Percentiles rank a stretch among this genome's conserved stretches.
phyloP scores from a whole-genome alignment of 2,329 filamentous ascomycete species.

The Coniochaeta sp. region DNA sequence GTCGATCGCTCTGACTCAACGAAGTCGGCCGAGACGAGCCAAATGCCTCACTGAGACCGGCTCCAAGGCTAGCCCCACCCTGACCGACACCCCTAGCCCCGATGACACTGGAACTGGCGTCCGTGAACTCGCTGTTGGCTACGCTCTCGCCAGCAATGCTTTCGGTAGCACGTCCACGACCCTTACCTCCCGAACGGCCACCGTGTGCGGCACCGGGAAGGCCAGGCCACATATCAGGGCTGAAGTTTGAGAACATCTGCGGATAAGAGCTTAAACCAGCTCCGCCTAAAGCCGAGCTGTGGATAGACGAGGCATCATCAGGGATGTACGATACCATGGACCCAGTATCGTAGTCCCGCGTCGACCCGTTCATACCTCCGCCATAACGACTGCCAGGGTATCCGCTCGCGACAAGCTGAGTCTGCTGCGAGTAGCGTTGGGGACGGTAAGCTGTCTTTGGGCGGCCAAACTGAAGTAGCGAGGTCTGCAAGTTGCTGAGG shows the following conservation, averaged over 20 bases:
- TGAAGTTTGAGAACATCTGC: conserved; percentile 91
- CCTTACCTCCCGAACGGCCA: conserved; percentile 56
- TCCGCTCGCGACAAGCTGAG: conserved; percentile 51
- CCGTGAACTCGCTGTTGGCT: conserved; percentile 82
- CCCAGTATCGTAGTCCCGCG: conserved; percentile 62
- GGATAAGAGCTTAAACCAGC: conserved; percentile 78
- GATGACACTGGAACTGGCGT: conserved; percentile 71
- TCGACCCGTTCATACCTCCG: conserved; percentile 26
- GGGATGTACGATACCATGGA: conserved; percentile 94
- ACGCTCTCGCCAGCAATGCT: conserved; percentile 90
- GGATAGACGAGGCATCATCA: conserved; percentile 93
- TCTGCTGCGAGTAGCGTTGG: conserved; percentile 67
- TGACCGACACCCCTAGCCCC: conserved; percentile 69
- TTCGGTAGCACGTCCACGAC: conserved; percentile 58
- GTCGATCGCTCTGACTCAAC: conserved; percentile 76
- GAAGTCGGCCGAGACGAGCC: conserved; percentile 55
- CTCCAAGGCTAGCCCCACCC: conserved; percentile 78
- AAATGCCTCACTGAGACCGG: conserved; percentile 69
- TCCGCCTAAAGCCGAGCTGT: conserved; percentile 83
- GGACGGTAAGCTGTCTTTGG: conserved; percentile 91
- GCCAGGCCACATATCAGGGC: conserved; percentile 79
- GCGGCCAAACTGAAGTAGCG: conserved; percentile 86
- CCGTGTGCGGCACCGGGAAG: conserved; percentile 60
- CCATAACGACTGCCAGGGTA: conserved; percentile 33
- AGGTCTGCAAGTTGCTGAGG: conserved; percentile 90